Evolutionary conservation across 1,284 basidiomycete genomes (phyloP).

Genomic region (Lentinus polychrous): DNA sequence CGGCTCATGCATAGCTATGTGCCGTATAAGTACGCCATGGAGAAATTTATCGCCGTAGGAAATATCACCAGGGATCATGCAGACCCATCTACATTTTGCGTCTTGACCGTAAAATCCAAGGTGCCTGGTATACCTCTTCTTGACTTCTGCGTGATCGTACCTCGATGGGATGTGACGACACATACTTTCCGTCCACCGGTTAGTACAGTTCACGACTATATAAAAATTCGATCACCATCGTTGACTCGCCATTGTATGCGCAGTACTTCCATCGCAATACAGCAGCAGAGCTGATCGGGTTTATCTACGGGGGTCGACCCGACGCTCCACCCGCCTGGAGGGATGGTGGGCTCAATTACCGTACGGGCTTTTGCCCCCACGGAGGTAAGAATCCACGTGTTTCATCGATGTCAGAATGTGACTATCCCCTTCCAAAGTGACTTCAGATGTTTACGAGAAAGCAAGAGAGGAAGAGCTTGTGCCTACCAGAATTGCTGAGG

Average conservation of each 20-base stretch:
- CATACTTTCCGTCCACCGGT: slow-evolving; percentile 40
- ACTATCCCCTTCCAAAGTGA: slow-evolving; percentile 28
- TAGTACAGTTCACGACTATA: slow-evolving; percentile 4
- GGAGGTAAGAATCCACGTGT: slow-evolving; percentile 36
- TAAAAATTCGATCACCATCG: neutral
- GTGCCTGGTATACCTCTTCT: slow-evolving; percentile 47
- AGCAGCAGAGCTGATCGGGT: slow-evolving; percentile 53
- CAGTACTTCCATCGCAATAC: slow-evolving; percentile 63
- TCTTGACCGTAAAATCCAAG: slow-evolving; percentile 58
- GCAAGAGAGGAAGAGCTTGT: slow-evolving; percentile 45
- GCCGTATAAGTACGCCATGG: slow-evolving; percentile 65
- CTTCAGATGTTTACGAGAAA: slow-evolving; percentile 49
- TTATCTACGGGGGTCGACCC: slow-evolving; percentile 51
- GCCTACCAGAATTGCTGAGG: slow-evolving; percentile 45
- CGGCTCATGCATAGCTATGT: slow-evolving; percentile 41
- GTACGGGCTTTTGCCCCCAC: slow-evolving; percentile 55
- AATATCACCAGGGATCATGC: slow-evolving; percentile 61
- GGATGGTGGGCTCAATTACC: slow-evolving; percentile 52
- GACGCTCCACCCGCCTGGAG: slow-evolving; percentile 55
- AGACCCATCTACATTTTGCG: slow-evolving; percentile 60
- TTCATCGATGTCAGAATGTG: neutral
- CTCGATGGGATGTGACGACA: slow-evolving; percentile 56
- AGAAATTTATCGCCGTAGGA: slow-evolving; percentile 61
- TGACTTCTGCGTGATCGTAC: slow-evolving; percentile 58
- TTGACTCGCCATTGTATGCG: neutral